Evolutionary conservation across 1,284 basidiomycete genomes (phyloP).

Genomic region (Ceratobasidium sp.): DNA sequence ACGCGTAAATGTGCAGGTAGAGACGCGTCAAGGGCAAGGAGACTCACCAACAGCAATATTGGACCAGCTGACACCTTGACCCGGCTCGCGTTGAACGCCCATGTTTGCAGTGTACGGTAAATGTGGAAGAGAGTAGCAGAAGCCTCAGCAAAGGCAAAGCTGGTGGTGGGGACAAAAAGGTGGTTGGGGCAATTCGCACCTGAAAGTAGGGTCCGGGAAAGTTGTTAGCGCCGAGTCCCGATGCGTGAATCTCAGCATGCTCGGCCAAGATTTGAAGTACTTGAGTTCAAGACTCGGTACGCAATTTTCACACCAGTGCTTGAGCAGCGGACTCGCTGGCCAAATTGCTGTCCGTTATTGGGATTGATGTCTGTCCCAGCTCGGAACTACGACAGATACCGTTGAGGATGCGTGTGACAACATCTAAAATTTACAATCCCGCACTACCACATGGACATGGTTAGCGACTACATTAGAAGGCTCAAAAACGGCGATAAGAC

Average conservation of each 20-base stretch:
- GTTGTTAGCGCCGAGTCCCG: conserved; percentile 30
- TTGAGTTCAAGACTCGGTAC: background rate
- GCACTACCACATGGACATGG: conserved; percentile 2
- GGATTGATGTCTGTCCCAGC: background rate
- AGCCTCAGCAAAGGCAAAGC: conserved; percentile 11
- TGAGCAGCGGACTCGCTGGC: background rate
- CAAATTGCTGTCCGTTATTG: background rate
- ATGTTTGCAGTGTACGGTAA: conserved; percentile 56
- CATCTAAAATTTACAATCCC: conserved; percentile 37
- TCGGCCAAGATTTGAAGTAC: background rate
- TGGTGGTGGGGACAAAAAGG: conserved; percentile 43
- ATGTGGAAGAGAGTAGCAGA: conserved; percentile 22
- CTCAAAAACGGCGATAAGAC: background rate
- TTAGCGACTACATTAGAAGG: conserved; percentile 21
- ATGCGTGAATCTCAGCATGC: background rate
- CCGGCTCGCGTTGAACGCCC: conserved; percentile 83
- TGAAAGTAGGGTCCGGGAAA: conserved; percentile 39
- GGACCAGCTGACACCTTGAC: conserved; percentile 95
- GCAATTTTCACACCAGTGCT: background rate
- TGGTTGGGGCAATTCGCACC: conserved; percentile 46
- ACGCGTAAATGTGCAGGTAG: conserved; percentile 10
- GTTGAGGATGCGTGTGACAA: background rate
- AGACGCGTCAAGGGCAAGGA: conserved; percentile 47
- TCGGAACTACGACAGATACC: background rate
- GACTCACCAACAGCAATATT: conserved; percentile 95